These are phyloP conservation scores for Pichia sp. DNA, from an alignment of 1,139 yeast species.

Conservation along the genomic window DNA sequence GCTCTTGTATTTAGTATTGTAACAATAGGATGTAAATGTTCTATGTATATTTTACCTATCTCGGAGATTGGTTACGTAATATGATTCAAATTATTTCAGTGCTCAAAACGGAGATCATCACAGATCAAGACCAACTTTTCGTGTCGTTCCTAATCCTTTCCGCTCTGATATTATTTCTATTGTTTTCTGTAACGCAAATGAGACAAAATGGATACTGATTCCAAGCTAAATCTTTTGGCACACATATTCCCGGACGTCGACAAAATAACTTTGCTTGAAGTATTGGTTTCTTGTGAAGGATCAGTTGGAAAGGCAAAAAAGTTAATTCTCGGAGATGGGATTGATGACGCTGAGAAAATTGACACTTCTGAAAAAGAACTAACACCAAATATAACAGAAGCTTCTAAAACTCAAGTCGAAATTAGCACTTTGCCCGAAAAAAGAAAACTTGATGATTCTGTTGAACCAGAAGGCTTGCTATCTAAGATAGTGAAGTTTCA, in stretches of 20 bases:
- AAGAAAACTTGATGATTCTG: background rate
- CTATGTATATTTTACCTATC: background rate
- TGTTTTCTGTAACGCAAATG: background rate
- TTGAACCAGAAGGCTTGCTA: background rate
- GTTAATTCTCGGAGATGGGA: background rate
- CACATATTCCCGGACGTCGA: slow-evolving; percentile 32
- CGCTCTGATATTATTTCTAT: background rate
- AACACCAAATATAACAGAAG: background rate
- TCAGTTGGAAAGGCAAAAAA: slow-evolving; percentile 33
- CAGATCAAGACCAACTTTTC: background rate
- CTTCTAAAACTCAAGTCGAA: background rate
- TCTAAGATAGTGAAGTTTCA: background rate
- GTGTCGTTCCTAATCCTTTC: background rate
- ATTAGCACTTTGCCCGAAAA: background rate
- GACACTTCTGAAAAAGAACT: background rate
- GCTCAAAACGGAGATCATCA: background rate
- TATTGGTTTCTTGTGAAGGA: slow-evolving; percentile 40
- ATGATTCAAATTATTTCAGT: background rate
- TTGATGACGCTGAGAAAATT: background rate
- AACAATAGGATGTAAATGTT: too few relatives aligned
- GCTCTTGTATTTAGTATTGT: background rate
- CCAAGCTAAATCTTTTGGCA: slow-evolving; percentile 25
- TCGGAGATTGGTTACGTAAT: background rate
- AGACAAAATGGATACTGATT: slow-evolving; percentile 29
- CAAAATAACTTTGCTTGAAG: slow-evolving; percentile 33